Conservation (phyloP, 2,329 filamentous ascomycete species). For the Aspergillus melleus region DNA sequence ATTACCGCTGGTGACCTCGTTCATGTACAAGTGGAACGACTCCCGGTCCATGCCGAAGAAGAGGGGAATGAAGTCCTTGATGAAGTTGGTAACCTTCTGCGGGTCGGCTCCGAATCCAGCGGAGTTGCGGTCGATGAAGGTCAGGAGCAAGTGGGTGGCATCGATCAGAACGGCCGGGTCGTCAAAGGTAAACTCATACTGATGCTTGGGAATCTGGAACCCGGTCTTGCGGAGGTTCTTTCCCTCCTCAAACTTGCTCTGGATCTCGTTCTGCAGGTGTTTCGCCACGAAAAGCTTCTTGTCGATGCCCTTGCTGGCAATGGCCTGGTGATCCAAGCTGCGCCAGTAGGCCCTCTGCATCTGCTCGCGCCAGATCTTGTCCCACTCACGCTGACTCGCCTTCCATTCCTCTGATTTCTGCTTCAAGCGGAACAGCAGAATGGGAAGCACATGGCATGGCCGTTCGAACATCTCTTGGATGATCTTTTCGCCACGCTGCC, state of each 20-base stretch:
- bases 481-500: slow-evolving; percentile 78
- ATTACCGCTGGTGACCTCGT: slow-evolving; percentile 68
- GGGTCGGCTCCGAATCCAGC: slow-evolving; percentile 62
- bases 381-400: slow-evolving; percentile 94
- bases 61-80: slow-evolving; percentile 71
- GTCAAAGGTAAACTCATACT: slow-evolving; percentile 73
- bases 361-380: slow-evolving; percentile 97
- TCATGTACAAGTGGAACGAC: slow-evolving; percentile 64
- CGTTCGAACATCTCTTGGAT: slow-evolving; percentile 82
- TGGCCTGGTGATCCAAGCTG: slow-evolving; percentile 94
- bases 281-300: slow-evolving; percentile 91
- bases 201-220: slow-evolving; percentile 64
- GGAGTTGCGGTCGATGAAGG: slow-evolving; percentile 49
- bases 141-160: slow-evolving; percentile 49
- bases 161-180: slow-evolving; percentile 67
- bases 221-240: slow-evolving; percentile 67
- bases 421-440: slow-evolving; percentile 85
- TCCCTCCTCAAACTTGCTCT: slow-evolving; percentile 89
- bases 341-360: slow-evolving; percentile 94
- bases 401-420: slow-evolving; percentile 98
- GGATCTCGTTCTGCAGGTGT: slow-evolving; percentile 84
- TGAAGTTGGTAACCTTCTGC: slow-evolving; percentile 71
- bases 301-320: slow-evolving; percentile 82
- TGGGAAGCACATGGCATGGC: slow-evolving; percentile 83
- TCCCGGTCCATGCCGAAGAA: slow-evolving; percentile 78